Base-by-base conservation (phyloP, 495 filamentous ascomycete genomes). In the Aspergillus sparsus region DNA sequence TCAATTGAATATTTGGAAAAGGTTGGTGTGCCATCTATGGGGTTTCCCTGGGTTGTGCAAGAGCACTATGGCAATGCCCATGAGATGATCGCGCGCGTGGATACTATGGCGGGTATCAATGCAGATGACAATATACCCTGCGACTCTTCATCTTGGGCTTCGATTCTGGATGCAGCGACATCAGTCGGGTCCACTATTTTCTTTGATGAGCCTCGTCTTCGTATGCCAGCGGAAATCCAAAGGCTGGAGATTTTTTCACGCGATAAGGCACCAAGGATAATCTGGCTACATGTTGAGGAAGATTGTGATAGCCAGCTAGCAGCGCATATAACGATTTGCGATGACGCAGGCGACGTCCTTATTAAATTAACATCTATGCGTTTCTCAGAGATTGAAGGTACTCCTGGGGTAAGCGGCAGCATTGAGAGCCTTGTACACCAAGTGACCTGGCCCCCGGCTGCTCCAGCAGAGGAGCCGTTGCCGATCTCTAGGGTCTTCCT, bases 121-220 rank as follows among this genome's bases (percentile, higher is more conserved):
- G 51, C 39, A 16, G 73, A 68, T 2, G 47, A 41, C 8, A 10
- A 34, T 2, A n/a, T 70, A 6, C 62, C 70, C 9, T 77, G 76
- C 73, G 67, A 74, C 49, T 3, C 56, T 0, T 31, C 50, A 2
- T 81, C 78, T 10, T 80, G 77, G 77, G 78, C 78, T 12, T 67
- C 77, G 0, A 68, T 79, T 13, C 58, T 80, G 35, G 77, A 81
- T 66, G 68, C 78, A 9, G 78, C 78, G 6, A 80, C 76, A 3
- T 81, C 78, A 0, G 62, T 81, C 18, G 76, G 73, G 34, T 81
- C 77, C 0, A 75, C 75, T 16, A 57, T 81, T 27, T 80, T 80
- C 63, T 74, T 62, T 58, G 60, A 71, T 21, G 51, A 65, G n/a
- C 75, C 78, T 8, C 52, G 60, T 7, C 71, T 81, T 6, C 75